Conservation (phyloP, 2,329 filamentous ascomycete genomes). For the Pochonia chlamydosporia region DNA sequence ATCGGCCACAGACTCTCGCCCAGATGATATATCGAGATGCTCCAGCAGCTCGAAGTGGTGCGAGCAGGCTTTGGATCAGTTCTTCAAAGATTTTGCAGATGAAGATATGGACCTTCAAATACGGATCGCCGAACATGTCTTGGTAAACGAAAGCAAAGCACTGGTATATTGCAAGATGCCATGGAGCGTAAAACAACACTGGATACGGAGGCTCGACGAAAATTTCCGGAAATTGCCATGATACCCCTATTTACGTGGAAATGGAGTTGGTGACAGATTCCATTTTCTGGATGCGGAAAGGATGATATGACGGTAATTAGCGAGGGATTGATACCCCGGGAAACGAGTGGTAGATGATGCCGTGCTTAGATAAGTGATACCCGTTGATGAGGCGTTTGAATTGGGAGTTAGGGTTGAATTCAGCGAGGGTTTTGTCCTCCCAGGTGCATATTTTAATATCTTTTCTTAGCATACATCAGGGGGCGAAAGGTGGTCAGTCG, state of each 20-base stretch:
- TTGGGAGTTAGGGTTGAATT: slow-evolving; percentile 1
- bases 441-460: no score
- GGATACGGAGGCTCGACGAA: slow-evolving; percentile 48
- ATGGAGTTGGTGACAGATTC: background rate
- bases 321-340: slow-evolving; percentile 1
- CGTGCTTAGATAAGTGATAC: slow-evolving; percentile 16
- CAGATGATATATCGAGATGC: slow-evolving; percentile 25
- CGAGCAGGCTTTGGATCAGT: slow-evolving; percentile 53
- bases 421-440: background rate
- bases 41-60: slow-evolving; percentile 42
- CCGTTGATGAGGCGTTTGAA: slow-evolving; percentile 17
- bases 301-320: background rate
- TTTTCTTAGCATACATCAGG: no score
- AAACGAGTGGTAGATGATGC: background rate
- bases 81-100: slow-evolving; percentile 52
- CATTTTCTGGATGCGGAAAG: background rate
- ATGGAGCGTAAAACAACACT: slow-evolving; percentile 43
- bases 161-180: slow-evolving; percentile 60
- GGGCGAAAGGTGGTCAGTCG: no score
- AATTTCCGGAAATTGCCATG: slow-evolving; percentile 3
- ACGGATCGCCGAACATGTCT: slow-evolving; percentile 52
- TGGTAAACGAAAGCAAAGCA: slow-evolving; percentile 54
- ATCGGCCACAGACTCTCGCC: background rate
- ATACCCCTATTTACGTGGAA: background rate
- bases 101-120: slow-evolving; percentile 55